phyloP scores from a whole-genome alignment of 139 green algal genomes.

The Zygnema cylindricum region DNA sequence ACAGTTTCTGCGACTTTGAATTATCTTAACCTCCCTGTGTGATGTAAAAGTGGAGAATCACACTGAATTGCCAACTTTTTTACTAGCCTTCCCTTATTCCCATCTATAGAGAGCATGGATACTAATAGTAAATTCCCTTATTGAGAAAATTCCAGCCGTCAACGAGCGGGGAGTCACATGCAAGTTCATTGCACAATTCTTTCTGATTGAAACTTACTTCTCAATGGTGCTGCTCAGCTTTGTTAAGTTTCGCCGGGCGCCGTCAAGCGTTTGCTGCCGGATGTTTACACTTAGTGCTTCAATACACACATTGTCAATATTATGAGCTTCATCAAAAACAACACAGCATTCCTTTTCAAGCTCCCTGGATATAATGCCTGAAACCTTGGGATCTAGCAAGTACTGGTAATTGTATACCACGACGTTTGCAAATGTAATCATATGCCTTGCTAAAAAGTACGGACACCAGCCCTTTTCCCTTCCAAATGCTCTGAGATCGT shows the following conservation, averaged over 20 bases:
- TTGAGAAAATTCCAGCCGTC: too few species aligned
- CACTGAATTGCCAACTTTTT: too few species aligned
- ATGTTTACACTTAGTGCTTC: conserved; percentile 82
- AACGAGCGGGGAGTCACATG: too few species aligned
- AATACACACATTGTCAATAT: conserved; percentile 99
- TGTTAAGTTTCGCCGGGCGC: conserved; percentile 82
- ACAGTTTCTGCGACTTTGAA: too few species aligned
- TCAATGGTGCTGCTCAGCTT: conserved; percentile 59
- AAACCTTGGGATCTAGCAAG: conserved; percentile 95
- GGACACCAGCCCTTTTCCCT: conserved; percentile 93
- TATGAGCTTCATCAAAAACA: conserved; percentile 99
- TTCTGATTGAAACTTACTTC: conserved; percentile 57
- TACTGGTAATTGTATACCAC: conserved; percentile 96
- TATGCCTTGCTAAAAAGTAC: conserved; percentile 97
- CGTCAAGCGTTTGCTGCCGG: conserved; percentile 82
- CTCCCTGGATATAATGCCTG: conserved; percentile 92
- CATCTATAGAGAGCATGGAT: too few species aligned
- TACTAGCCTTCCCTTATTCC: too few species aligned
- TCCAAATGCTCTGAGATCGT: conserved; percentile 74
- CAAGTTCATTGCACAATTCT: too few species aligned
- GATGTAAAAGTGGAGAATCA: too few species aligned
- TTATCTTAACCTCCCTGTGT: too few species aligned
- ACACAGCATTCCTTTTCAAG: conserved; percentile 96
- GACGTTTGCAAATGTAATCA: conserved; percentile 95
- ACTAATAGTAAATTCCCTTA: too few species aligned